These are phyloP conservation scores for Hypoxylon fuscum DNA, from an alignment of 495 filamentous ascomycete genomes.

Conservation along the genomic window DNA sequence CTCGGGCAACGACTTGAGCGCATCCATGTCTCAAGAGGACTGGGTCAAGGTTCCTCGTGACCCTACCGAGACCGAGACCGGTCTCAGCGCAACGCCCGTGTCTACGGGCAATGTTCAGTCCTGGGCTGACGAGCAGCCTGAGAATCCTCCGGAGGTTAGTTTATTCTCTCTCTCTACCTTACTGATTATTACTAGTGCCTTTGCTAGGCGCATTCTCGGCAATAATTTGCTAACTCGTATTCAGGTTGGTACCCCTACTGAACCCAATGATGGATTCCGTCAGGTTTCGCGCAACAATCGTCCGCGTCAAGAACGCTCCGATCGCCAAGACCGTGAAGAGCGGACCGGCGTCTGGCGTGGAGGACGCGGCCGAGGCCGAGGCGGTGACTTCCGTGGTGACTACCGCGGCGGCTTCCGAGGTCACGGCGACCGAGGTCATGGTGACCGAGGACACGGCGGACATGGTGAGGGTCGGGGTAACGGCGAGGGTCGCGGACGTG, in stretches of 20 bases:
- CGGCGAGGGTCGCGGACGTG: no score
- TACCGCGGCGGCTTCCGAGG: conserved; percentile 65
- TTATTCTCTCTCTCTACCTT: no score
- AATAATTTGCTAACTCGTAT: conserved; percentile 21
- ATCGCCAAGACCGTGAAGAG: no score
- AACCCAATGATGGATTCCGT: conserved; percentile 72
- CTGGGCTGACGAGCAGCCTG: conserved; percentile 74
- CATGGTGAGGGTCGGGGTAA: no score
- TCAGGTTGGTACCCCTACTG: conserved; percentile 44
- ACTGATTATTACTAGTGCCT: no score
- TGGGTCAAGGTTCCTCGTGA: conserved; percentile 78
- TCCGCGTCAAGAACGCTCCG: conserved; percentile 52
- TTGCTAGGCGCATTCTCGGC: not conserved
- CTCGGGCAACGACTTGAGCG: conserved; percentile 56
- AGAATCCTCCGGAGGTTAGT: conserved; percentile 52
- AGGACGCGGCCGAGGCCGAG: conserved; percentile 62
- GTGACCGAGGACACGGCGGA: no score
- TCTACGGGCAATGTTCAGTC: conserved; percentile 63
- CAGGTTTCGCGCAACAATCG: conserved; percentile 69
- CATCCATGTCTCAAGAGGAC: conserved; percentile 67
- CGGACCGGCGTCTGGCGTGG: conserved; percentile 55
- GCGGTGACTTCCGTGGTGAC: no score
- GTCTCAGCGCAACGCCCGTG: conserved; percentile 66
- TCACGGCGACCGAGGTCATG: conserved; percentile 55
- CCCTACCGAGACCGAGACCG: conserved; percentile 77